Conservation (phyloP, 192 early-diverging fungal genomes). For the Gaertneriomyces semiglobifer region DNA sequence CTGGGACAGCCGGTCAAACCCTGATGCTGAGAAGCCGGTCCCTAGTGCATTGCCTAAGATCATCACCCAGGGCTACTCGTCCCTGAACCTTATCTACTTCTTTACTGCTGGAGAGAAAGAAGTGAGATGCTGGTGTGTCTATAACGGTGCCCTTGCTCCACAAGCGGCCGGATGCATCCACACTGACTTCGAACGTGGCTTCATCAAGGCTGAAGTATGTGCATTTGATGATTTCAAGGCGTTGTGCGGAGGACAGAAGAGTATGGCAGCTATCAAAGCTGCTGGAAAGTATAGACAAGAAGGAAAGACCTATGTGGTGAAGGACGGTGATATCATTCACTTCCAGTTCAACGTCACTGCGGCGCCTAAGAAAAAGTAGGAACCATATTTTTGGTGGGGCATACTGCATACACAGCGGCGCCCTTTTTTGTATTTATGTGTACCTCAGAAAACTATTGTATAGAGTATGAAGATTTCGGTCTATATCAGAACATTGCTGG, state of each 20-base stretch:
- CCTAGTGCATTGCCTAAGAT: conserved; percentile 79
- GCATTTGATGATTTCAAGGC: conserved; percentile 74
- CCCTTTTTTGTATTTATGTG: no score
- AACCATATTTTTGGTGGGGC: no score
- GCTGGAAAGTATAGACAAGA: conserved; percentile 85
- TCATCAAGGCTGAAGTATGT: conserved; percentile 84
- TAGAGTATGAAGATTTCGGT: no score
- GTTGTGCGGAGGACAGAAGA: conserved; percentile 43
- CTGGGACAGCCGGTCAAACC: conserved; percentile 16
- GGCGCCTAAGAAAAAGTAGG: conserved; percentile 22
- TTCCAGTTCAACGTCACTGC: conserved; percentile 30
- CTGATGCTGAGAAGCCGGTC: conserved; percentile 26
- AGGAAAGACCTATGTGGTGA: conserved; percentile 87
- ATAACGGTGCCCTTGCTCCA: conserved; percentile 71
- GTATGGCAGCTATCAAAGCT: conserved; percentile 72
- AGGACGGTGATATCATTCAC: conserved; percentile 82
- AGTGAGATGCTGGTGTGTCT: conserved; percentile 87
- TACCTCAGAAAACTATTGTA: no score
- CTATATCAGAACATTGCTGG: no score
- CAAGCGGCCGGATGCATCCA: conserved; percentile 93
- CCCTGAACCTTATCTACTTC: conserved; percentile 85
- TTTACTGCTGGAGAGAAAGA: conserved; percentile 89
- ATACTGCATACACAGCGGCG: no score
- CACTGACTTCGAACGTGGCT: conserved; percentile 66
- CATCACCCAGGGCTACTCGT: conserved; percentile 80